phyloP scores from a whole-genome alignment of 352 stramenopile genomes.

The Phytophthora cryptogea region DNA sequence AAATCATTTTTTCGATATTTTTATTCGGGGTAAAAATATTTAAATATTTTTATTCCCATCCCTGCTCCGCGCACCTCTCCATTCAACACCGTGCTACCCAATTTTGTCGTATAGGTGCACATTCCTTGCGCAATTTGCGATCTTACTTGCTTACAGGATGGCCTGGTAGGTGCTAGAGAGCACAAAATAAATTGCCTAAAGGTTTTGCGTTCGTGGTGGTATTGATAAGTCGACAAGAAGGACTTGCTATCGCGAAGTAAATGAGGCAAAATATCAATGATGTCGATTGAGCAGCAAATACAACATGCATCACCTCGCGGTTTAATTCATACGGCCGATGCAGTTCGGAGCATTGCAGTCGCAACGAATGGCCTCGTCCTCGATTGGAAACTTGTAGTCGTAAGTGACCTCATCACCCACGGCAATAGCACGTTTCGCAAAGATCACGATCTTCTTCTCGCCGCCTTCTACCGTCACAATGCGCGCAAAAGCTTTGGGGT shows the following conservation, averaged over 20 bases:
- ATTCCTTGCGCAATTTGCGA: not conserved
- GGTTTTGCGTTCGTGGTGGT: too few species aligned
- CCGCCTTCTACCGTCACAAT: slow-evolving; percentile 84
- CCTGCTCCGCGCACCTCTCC: too few species aligned
- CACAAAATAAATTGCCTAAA: too few species aligned
- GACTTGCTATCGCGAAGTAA: not conserved
- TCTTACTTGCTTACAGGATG: not conserved
- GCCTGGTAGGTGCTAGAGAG: too few species aligned
- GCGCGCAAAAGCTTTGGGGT: slow-evolving; percentile 94
- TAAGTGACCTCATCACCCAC: slow-evolving; percentile 95
- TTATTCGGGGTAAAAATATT: too few species aligned
- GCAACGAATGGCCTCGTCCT: slow-evolving; percentile 94
- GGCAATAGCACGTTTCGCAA: slow-evolving; percentile 91
- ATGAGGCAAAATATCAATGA: not conserved
- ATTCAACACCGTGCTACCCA: too few species aligned
- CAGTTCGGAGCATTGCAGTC: slow-evolving; percentile 94
- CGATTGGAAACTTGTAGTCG: slow-evolving; percentile 97
- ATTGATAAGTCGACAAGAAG: too few species aligned
- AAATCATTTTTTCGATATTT: too few species aligned
- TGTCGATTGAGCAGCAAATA: not conserved
- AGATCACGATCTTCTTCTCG: slow-evolving; percentile 97
- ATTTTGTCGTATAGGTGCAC: not conserved
- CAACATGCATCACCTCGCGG: not conserved
- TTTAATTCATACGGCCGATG: slow-evolving; percentile 95
- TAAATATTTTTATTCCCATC: too few species aligned